Conservation (phyloP, 805 yeast genomes). For the Starmerella geochares region DNA sequence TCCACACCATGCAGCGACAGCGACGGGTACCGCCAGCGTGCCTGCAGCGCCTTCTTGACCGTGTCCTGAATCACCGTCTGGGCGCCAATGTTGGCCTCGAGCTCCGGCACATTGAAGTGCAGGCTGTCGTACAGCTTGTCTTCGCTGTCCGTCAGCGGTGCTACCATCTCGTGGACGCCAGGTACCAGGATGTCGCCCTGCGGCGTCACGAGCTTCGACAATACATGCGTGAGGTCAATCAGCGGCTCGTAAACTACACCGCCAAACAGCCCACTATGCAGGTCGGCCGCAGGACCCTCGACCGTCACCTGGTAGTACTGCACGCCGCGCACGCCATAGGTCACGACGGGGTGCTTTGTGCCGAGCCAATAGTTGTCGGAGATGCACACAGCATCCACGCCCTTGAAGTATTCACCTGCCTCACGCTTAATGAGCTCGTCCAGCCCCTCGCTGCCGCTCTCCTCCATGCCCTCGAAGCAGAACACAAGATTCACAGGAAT, state of each 20-base stretch:
- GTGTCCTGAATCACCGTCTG: conserved; percentile 65
- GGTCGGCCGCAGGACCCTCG: conserved; percentile 90
- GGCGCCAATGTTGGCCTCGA: conserved; percentile 83
- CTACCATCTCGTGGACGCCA: conserved; percentile 89
- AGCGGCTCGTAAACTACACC: conserved; percentile 96
- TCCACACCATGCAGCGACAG: conserved; percentile 93
- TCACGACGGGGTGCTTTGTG: conserved; percentile 88
- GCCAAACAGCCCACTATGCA: conserved; percentile 96
- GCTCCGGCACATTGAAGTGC: conserved; percentile 73
- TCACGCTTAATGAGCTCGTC: conserved; percentile 74
- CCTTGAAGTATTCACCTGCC: conserved; percentile 69
- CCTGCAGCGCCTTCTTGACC: conserved; percentile 83
- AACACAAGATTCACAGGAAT: conserved; percentile 86
- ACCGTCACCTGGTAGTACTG: conserved; percentile 78
- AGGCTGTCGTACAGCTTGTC: conserved; percentile 68
- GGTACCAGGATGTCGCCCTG: conserved; percentile 78
- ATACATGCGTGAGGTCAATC: conserved; percentile 75
- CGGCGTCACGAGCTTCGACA: conserved; percentile 67
- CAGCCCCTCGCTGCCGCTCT: conserved; percentile 86
- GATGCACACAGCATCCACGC: conserved; percentile 88
- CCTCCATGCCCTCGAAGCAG: conserved; percentile 99
- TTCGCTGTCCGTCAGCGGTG: conserved; percentile 78
- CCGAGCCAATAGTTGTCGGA: conserved; percentile 99
- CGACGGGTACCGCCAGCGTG: conserved; percentile 98
- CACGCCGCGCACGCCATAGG: conserved; percentile 96